Evolutionary conservation across 306 rosid genomes (phyloP).

Genomic region (Elaeagnus macrophylla): DNA sequence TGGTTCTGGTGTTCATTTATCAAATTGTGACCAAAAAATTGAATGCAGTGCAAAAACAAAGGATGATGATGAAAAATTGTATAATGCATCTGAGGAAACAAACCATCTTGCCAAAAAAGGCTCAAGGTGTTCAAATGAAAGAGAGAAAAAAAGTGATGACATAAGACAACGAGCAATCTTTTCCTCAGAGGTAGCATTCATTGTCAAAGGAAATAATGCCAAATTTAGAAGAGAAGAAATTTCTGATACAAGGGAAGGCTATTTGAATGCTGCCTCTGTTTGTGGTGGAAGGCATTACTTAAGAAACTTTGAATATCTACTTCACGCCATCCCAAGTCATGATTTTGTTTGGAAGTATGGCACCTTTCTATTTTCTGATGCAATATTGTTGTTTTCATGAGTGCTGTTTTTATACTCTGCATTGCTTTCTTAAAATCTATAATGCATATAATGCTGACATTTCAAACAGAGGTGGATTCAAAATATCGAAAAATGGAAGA

Average conservation of each 20-base stretch:
- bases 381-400: neutral
- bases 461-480: constrained; percentile 35
- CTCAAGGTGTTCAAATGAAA: constrained; percentile 3
- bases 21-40: constrained; percentile 4
- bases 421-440: neutral
- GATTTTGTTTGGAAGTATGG: constrained; percentile 28
- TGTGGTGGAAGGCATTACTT: constrained; percentile 11
- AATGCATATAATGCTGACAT: constrained; percentile 4
- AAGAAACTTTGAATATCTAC: constrained; percentile 2
- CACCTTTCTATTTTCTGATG: constrained; percentile 2
- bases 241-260: neutral
- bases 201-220: constrained; percentile 2
- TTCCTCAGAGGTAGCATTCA: constrained; percentile 5
- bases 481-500: constrained; percentile 11
- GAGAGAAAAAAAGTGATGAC: neutral
- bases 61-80: constrained; percentile 5
- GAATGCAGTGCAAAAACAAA: constrained; percentile 8
- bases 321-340: constrained; percentile 7
- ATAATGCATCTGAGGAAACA: neutral
- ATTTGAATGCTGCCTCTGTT: neutral
- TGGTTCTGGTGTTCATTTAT: constrained; percentile 10
- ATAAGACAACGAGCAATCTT: constrained; percentile 3
- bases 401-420: neutral
- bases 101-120: constrained; percentile 7
- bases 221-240: neutral